Evolutionary conservation across 768 basidiomycete species (phyloP), one percentile per base, ranked within the genome.

Genomic region (Boletus subparvulus): DNA sequence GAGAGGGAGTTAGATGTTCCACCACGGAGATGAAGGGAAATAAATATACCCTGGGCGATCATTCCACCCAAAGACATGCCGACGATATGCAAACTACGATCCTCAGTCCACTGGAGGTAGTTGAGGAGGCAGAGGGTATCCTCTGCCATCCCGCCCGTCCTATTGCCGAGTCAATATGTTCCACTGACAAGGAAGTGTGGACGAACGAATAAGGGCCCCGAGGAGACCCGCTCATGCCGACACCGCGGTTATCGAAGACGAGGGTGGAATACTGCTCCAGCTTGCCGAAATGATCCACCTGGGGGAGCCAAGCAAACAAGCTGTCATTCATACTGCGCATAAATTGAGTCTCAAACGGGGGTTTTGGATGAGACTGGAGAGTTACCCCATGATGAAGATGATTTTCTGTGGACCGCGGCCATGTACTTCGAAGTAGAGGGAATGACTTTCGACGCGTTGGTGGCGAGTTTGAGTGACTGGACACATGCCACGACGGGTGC

Each of bases 211-310:
- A 93, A 1, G 90, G 89, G 1, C 90, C 92, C 43, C 76, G 71
- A 0, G 90, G 90, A 41, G 82, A 76, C 5, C 78, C 82, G 32
- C 86, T 89, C 68, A 90, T 81, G 8, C 92, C 92, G 7, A 89
- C 89, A 2, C 92, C 92, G 36, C 92, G 80, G 68, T 94, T 92
- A 70, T 93, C 92, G 65, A 93, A 92, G 6, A 90, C 88, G 2
- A 93, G 75, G 13, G 82, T 74, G 1, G 83, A 78, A 64, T 86
- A 87, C 33, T 82, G 73, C 13, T 75, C 71, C 16, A 78, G 69
- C n/a, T 65, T 70, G 9, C 79, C 77, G 61, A 93, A 91, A 65
- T 87, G 76, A 5, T 78, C 69, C 3, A 92, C 86, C 67, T 92
- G 89, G 1, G 73, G 64, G 0, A 68, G 65, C 90, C 88, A 91